Evolutionary conservation across 495 filamentous ascomycete species (phyloP).

Genomic region (Tetracladium setigerum): DNA sequence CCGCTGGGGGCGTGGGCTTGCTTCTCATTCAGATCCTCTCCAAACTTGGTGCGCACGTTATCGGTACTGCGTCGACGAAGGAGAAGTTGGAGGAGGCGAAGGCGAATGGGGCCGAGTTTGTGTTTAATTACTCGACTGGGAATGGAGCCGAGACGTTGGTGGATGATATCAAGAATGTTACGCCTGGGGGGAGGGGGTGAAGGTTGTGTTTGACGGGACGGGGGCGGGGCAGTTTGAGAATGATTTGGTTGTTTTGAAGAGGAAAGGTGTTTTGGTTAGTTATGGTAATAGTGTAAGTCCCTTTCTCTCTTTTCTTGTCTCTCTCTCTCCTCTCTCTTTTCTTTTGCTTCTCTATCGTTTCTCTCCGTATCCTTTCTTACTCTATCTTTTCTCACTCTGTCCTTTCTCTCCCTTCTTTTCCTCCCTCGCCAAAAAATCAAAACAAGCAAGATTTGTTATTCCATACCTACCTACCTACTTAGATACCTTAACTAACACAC

Average conservation of each 20-base stretch:
- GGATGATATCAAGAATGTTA: slow-evolving; percentile 59
- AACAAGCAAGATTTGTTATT: no score
- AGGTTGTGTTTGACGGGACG: slow-evolving; percentile 83
- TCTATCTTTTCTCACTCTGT: no score
- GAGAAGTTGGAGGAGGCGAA: slow-evolving; percentile 69
- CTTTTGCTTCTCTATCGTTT: background rate
- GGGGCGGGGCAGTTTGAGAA: slow-evolving; percentile 83
- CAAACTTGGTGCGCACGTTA: slow-evolving; percentile 66
- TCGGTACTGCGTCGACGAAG: slow-evolving; percentile 70
- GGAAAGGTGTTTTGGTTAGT: slow-evolving; percentile 76
- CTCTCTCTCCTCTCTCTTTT: background rate
- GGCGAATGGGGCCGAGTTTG: slow-evolving; percentile 59
- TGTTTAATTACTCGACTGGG: slow-evolving; percentile 57
- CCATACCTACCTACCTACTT: no score
- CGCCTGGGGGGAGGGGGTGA: slow-evolving; percentile 55
- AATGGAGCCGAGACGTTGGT: slow-evolving; percentile 55
- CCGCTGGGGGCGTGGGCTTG: slow-evolving; percentile 80
- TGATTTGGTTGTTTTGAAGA: slow-evolving; percentile 65
- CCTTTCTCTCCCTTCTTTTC: no score
- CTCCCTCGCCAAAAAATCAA: no score
- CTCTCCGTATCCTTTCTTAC: no score
- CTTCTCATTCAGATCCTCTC: slow-evolving; percentile 71
- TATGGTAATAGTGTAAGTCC: slow-evolving; percentile 77
- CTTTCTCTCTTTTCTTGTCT: background rate
- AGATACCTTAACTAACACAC: background rate